Evolutionary conservation across 306 rosid genomes (phyloP).

Genomic region (Cyclanthera cordifolia): DNA sequence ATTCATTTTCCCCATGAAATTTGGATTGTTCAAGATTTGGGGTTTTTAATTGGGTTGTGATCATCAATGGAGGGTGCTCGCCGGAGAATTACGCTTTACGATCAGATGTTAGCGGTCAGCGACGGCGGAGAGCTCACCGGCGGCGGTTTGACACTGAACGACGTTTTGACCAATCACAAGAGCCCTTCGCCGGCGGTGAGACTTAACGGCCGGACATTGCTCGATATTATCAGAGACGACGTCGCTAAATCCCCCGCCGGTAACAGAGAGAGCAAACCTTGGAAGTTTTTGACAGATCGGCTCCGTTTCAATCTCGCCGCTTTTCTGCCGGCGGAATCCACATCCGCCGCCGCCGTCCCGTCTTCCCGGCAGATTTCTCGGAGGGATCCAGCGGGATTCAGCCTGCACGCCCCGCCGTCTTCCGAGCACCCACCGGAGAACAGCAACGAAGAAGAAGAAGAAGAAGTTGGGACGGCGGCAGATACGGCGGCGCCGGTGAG

Average conservation of each 20-base stretch:
- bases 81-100: conserved; percentile 48
- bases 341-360: neutral
- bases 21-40: neutral
- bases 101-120: conserved; percentile 58
- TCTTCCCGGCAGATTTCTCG: conserved; percentile 10
- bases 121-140: conserved; percentile 37
- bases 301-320: conserved; percentile 30
- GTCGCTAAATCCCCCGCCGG: conserved; percentile 18
- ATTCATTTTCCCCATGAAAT: too few relatives aligned
- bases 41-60: neutral
- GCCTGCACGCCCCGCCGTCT: neutral
- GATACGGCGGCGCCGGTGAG: conserved; percentile 24
- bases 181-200: conserved; percentile 16
- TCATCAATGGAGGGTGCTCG: conserved; percentile 34
- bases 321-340: neutral
- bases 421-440: too few relatives aligned
- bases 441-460: conserved; percentile 20
- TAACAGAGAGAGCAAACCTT: conserved; percentile 41
- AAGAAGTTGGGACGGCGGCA: neutral
- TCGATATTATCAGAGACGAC: conserved; percentile 56
- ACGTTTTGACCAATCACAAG: conserved; percentile 28
- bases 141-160: conserved; percentile 62
- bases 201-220: conserved; percentile 31
- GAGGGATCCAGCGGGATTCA: conserved; percentile 16
- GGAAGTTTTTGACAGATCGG: conserved; percentile 66